phyloP scores from a whole-genome alignment of 2,329 filamentous ascomycete genomes.

The Cladophialophora yegresii region DNA sequence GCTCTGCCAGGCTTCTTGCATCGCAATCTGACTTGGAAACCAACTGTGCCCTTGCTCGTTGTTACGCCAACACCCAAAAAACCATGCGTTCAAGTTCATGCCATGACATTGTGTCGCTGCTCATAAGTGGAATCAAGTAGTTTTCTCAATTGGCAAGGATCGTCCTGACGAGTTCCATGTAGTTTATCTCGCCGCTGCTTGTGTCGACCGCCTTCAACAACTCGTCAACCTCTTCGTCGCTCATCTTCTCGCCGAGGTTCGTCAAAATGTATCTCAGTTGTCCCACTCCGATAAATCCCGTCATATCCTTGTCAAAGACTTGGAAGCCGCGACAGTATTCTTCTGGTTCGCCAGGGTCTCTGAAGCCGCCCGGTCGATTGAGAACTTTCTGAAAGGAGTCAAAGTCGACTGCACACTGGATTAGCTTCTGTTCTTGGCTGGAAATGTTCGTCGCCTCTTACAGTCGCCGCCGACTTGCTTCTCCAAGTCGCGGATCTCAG shows the following conservation, averaged over 20 bases:
- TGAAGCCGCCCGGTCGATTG: constrained; percentile 96
- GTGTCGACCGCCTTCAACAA: constrained; percentile 97
- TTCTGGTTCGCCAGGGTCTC: constrained; percentile 94
- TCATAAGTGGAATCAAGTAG: constrained; percentile 22
- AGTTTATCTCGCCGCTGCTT: constrained; percentile 95
- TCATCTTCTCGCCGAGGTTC: constrained; percentile 99
- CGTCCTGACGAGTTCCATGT: constrained; percentile 80
- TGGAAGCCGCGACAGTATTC: constrained; percentile 99
- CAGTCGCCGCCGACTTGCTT: constrained; percentile 87
- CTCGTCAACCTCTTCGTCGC: constrained; percentile 97
- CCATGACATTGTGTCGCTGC: constrained; percentile 19
- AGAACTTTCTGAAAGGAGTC: constrained; percentile 95
- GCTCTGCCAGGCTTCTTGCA: constrained; percentile 2
- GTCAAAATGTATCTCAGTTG: constrained; percentile 97
- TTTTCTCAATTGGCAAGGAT: constrained; percentile 72
- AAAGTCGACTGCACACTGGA: constrained; percentile 74
- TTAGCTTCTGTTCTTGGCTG: constrained; percentile 1
- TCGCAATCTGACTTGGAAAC: neutral
- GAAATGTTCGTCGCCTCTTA: constrained; percentile 53
- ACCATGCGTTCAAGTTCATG: constrained; percentile 8
- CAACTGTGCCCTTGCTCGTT: neutral
- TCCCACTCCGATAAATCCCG: constrained; percentile 94
- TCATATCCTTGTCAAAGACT: constrained; percentile 99
- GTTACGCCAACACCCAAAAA: constrained; percentile 4
- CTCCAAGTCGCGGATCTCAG: constrained; percentile 91